A percentile compares a stretch with the other conserved stretches of the same genome.
Evolutionary conservation across 2,329 filamentous ascomycete genomes (phyloP).

Genomic region (Biscogniauxia sp.): DNA sequence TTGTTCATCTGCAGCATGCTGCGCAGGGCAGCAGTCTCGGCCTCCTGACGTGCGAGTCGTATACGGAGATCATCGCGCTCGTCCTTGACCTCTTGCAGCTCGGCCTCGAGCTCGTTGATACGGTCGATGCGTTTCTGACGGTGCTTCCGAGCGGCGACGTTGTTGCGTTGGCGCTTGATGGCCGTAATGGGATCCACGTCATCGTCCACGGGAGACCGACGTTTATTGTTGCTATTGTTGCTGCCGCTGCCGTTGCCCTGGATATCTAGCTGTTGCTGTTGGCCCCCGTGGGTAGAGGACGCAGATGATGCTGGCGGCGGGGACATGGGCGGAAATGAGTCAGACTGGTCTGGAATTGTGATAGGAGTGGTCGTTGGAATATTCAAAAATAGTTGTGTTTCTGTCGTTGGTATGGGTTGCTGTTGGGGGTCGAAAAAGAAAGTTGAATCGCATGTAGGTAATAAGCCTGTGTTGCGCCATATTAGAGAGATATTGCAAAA

Average conservation of each 20-base stretch:
- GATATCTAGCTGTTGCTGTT: background rate
- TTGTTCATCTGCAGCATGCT: conserved; percentile 42
- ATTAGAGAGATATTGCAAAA: conserved; percentile 7
- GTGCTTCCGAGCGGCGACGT: conserved; percentile 68
- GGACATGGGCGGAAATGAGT: conserved; percentile 2
- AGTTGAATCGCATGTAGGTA: conserved; percentile 22
- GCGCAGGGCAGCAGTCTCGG: conserved; percentile 60
- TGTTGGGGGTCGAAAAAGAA: conserved; percentile 23
- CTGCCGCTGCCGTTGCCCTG: background rate
- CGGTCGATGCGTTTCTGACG: conserved; percentile 69
- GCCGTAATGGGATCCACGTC: conserved; percentile 32
- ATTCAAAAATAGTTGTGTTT: conserved; percentile 13
- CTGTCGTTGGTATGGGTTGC: conserved; percentile 11
- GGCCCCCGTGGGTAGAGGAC: conserved; percentile 11
- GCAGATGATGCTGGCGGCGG: conserved; percentile 9
- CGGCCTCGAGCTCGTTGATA: conserved; percentile 58
- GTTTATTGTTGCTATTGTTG: conserved; percentile 9
- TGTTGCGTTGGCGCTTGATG: conserved; percentile 65
- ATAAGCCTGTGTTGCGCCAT: conserved; percentile 17
- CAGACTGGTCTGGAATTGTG: background rate
- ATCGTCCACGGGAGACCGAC: conserved; percentile 26
- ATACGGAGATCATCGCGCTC: conserved; percentile 64
- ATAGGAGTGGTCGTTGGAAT: conserved; percentile 12
- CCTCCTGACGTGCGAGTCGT: conserved; percentile 61
- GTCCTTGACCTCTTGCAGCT: conserved; percentile 55